These are phyloP conservation scores for Phytophthora citricola DNA, from an alignment of 352 stramenopile genomes.

Conservation along the genomic window DNA sequence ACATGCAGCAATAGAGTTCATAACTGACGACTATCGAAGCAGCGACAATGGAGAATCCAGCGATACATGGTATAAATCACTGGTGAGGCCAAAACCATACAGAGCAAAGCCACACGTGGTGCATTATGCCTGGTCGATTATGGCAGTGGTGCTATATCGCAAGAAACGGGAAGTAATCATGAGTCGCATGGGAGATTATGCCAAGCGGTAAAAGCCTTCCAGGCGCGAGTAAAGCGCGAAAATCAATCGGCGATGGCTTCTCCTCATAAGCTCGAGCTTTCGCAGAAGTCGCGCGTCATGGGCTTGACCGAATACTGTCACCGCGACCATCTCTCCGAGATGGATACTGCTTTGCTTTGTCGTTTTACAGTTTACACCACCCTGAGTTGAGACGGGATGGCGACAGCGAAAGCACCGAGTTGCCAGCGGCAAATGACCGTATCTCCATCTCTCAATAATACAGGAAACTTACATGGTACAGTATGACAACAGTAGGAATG, in stretches of 20 bases:
- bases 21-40: constrained; percentile 15
- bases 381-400: constrained; percentile 11
- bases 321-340: background rate
- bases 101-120: too few species aligned
- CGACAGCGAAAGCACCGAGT: background rate
- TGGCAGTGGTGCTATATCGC: constrained; percentile 17
- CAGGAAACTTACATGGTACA: too few species aligned
- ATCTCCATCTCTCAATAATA: too few species aligned
- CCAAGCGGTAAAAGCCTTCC: background rate
- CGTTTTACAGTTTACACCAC: constrained; percentile 9
- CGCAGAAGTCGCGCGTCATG: constrained; percentile 1
- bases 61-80: constrained; percentile 4
- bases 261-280: background rate
- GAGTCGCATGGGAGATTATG: constrained; percentile 4
- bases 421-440: too few species aligned
- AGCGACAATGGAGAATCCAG: constrained; percentile 22
- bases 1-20: background rate
- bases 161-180: constrained; percentile 4
- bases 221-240: constrained; percentile 10
- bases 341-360: constrained; percentile 3
- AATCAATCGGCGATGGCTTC: constrained; percentile 1
- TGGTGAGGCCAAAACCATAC: too few species aligned
- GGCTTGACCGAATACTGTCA: constrained; percentile 16
- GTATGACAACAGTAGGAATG: too few species aligned
- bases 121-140: background rate